Percentiles rank a stretch among this genome's conserved stretches.
phyloP scores from a whole-genome alignment of 106 monocot genomes.

The Allium sativum region DNA sequence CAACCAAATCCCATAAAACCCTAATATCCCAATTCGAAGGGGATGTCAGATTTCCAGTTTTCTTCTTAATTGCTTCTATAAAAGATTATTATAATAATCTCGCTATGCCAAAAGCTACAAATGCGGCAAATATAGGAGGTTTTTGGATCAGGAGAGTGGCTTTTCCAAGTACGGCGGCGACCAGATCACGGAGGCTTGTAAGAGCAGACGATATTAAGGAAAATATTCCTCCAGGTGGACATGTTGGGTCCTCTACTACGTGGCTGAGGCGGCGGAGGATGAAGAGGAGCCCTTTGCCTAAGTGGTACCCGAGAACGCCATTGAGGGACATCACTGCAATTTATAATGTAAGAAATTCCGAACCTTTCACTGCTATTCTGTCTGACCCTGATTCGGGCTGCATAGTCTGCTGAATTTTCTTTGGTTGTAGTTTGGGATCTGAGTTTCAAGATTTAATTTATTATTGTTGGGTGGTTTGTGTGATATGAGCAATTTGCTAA shows the following conservation, averaged over 20 bases:
- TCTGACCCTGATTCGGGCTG: no score
- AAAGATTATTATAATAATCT: no score
- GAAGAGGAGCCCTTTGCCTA: slow-evolving; percentile 32
- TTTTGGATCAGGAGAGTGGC: slow-evolving; percentile 5
- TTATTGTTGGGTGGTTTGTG: background rate
- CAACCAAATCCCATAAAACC: no score
- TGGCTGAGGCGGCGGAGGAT: background rate
- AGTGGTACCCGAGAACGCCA: slow-evolving; percentile 45
- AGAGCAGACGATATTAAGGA: slow-evolving; percentile 11
- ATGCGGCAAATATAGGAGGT: background rate
- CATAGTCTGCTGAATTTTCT: no score
- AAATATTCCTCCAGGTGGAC: slow-evolving; percentile 10
- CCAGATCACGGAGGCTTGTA: background rate
- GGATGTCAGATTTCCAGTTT: no score
- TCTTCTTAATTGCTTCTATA: no score
- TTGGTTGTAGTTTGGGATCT: background rate
- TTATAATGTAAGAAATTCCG: slow-evolving; percentile 20
- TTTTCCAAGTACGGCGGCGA: background rate
- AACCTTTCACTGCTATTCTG: background rate
- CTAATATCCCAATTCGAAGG: no score
- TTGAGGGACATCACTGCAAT: slow-evolving; percentile 38
- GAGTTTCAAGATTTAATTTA: background rate
- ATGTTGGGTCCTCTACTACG: background rate
- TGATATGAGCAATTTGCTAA: background rate
- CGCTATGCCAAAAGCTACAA: no score